A percentile compares a stretch with the other conserved stretches of the same genome.
phyloP scores from a whole-genome alignment of 2,329 filamentous ascomycete species.

The Mariannaea elegans region DNA sequence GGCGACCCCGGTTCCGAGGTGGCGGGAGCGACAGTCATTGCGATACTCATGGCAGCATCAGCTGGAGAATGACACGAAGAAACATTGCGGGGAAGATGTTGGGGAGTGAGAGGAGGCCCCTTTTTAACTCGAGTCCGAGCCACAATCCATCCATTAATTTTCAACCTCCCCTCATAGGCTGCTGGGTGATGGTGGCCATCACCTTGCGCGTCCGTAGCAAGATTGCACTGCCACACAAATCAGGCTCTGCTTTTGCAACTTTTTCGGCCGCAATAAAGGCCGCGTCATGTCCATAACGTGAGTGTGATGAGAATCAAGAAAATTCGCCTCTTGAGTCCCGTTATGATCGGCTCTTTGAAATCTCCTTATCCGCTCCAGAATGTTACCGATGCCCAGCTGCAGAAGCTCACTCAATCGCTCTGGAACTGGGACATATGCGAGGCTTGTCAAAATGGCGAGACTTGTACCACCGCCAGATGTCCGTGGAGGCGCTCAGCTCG shows the following conservation, averaged over 20 bases:
- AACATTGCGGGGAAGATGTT: neutral
- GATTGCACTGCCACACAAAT: neutral
- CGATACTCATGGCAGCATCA: neutral
- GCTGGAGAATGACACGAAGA: neutral
- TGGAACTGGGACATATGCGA: neutral
- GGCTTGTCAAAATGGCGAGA: neutral
- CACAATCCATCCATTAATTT: too few relatives aligned
- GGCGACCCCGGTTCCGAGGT: neutral
- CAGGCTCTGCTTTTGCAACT: neutral
- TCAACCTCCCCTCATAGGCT: too few relatives aligned
- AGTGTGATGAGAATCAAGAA: neutral
- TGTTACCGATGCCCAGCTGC: neutral
- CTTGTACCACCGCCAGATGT: neutral
- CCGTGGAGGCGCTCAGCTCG: neutral
- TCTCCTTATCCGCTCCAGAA: neutral
- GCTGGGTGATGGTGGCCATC: too few relatives aligned
- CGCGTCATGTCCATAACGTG: neutral
- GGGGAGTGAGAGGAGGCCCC: too few relatives aligned
- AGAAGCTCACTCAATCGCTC: neutral
- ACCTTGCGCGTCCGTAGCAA: neutral
- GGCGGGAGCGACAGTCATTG: neutral
- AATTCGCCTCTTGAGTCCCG: neutral
- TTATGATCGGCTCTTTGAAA: neutral
- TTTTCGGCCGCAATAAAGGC: neutral
- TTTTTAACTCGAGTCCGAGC: too few relatives aligned